These are phyloP conservation scores for Trichoderma endophyticum DNA, from an alignment of 2,329 filamentous ascomycete species.

Conservation along the genomic window DNA sequence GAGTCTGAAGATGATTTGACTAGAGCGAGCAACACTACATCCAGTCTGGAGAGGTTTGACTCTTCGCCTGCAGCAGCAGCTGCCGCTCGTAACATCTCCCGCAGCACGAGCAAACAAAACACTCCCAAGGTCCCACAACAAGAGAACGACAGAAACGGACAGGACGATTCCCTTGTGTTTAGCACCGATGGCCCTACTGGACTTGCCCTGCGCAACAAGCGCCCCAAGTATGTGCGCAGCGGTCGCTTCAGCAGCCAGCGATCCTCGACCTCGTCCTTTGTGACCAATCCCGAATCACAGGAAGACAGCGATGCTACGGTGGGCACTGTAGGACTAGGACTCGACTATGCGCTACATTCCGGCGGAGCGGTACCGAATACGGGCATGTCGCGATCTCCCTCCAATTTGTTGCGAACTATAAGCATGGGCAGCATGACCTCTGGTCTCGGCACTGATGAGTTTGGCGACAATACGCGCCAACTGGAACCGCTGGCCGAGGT, in stretches of 20 bases:
- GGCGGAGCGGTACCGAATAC: constrained; percentile 66
- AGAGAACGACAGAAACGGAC: constrained; percentile 27
- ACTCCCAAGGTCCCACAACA: constrained; percentile 24
- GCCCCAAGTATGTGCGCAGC: constrained; percentile 58
- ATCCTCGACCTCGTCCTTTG: constrained; percentile 59
- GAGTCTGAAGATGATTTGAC: constrained; percentile 27
- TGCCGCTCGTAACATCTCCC: constrained; percentile 51
- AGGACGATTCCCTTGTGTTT: constrained; percentile 33
- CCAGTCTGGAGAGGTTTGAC: constrained; percentile 50
- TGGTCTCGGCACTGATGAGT: constrained; percentile 56
- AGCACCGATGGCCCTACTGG: constrained; percentile 41
- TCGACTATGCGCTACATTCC: constrained; percentile 79
- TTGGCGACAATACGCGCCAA: constrained; percentile 42
- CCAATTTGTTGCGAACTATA: constrained; percentile 65
- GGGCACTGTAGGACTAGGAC: constrained; percentile 57
- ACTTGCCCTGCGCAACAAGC: constrained; percentile 44
- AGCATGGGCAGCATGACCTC: constrained; percentile 90
- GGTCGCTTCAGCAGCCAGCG: constrained; percentile 57
- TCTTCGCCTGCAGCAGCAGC: constrained; percentile 57
- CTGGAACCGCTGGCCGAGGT: constrained; percentile 51
- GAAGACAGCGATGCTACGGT: constrained; percentile 73
- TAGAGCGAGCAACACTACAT: constrained; percentile 44
- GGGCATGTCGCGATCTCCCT: constrained; percentile 48
- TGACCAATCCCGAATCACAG: constrained; percentile 50
- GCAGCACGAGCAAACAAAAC: constrained; percentile 36